phyloP scores from a whole-genome alignment of 164 flowering plant genomes.

The Kalanchoe fedtschenkoi region DNA sequence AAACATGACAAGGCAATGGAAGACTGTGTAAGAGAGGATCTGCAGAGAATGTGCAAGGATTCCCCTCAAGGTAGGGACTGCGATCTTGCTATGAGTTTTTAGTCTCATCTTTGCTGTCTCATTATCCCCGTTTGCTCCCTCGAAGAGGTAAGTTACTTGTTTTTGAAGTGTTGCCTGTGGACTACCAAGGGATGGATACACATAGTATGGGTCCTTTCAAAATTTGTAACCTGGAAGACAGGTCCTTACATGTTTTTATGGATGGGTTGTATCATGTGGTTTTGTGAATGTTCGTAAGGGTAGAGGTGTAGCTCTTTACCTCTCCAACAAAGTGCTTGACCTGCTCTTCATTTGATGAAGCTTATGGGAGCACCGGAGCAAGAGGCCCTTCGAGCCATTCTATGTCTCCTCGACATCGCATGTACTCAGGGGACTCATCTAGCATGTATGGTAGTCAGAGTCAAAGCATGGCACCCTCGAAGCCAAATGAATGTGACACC shows the following conservation, averaged over 20 bases:
- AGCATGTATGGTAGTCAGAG: conserved; percentile 45
- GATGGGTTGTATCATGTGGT: conserved; percentile 44
- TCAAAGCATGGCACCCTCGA: conserved; percentile 38
- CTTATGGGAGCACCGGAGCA: conserved; percentile 78
- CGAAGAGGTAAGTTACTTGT: conserved; percentile 89
- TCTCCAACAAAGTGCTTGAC: conserved; percentile 58
- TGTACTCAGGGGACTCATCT: conserved; percentile 36
- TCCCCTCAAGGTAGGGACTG: conserved; percentile 93
- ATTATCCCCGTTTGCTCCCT: conserved; percentile 43
- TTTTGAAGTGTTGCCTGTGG: conserved; percentile 35
- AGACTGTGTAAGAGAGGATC: conserved; percentile 64
- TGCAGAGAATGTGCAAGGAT: conserved; percentile 52
- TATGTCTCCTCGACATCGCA: conserved; percentile 58
- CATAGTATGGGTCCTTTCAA: conserved; percentile 38
- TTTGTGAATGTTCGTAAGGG: conserved; percentile 37
- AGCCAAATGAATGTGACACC: conserved; percentile 51
- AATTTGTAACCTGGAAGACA: conserved; percentile 43
- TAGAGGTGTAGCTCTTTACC: conserved; percentile 48
- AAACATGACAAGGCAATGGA: conserved; percentile 61
- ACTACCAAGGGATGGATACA: conserved; percentile 25
- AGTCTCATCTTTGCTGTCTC: conserved; percentile 24
- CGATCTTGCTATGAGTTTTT: conserved; percentile 22
- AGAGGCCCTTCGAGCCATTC: conserved; percentile 68
- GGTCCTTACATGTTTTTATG: conserved; percentile 31
- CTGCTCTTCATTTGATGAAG: conserved; percentile 85